Conservation (phyloP, 2,329 filamentous ascomycete genomes). For the Fusarium camptoceras region DNA sequence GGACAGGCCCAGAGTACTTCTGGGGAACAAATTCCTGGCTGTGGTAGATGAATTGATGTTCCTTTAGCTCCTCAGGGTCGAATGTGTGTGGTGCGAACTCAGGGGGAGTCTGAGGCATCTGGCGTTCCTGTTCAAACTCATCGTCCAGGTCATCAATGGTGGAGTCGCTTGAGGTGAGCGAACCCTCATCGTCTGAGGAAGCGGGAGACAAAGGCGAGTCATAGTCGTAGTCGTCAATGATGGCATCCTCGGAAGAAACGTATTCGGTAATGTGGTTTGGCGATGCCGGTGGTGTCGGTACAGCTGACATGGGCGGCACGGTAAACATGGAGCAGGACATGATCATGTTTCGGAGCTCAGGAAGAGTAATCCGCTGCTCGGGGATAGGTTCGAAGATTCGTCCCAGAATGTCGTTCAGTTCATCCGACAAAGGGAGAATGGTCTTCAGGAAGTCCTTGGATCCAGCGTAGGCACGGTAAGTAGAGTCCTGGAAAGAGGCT, state of each 20-base stretch:
- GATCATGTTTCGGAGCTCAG: conserved; percentile 83
- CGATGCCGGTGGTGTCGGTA: conserved; percentile 56
- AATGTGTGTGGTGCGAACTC: conserved; percentile 58
- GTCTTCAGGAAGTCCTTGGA: conserved; percentile 89
- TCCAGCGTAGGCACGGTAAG: conserved; percentile 89
- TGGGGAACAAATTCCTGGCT: conserved; percentile 61
- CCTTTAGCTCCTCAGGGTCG: conserved; percentile 60
- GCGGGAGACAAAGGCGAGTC: conserved; percentile 63
- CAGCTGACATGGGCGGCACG: conserved; percentile 52
- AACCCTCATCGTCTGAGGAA: conserved; percentile 67
- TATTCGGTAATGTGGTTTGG: conserved; percentile 59
- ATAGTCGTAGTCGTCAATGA: conserved; percentile 58
- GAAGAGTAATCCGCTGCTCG: conserved; percentile 81
- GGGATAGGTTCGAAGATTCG: conserved; percentile 91
- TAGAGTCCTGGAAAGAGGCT: conserved; percentile 91
- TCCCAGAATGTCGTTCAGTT: conserved; percentile 87
- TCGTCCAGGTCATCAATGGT: conserved; percentile 65
- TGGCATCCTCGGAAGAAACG: conserved; percentile 61
- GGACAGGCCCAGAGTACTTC: conserved; percentile 57
- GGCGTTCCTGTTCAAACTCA: conserved; percentile 60
- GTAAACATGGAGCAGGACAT: conserved; percentile 82
- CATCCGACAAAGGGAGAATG: conserved; percentile 90
- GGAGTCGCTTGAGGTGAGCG: conserved; percentile 65
- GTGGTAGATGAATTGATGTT: conserved; percentile 54
- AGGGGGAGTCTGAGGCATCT: conserved; percentile 52